These are phyloP conservation scores for Cladosporium cucumerinum DNA, from an alignment of 2,329 filamentous ascomycete species.

Conservation along the genomic window DNA sequence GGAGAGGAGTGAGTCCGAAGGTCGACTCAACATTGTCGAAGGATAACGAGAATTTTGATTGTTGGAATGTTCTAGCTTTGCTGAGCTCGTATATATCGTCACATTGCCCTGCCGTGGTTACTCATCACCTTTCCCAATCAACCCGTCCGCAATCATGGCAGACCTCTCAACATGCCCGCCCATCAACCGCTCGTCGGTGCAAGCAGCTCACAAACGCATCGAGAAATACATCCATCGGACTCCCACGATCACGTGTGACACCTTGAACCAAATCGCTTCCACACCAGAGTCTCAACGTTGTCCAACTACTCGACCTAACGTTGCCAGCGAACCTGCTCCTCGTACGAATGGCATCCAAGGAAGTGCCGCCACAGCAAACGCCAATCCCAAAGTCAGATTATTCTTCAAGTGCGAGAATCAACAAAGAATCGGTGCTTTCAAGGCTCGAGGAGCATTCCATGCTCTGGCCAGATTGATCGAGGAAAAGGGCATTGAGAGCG, in stretches of 20 bases:
- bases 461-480: constrained; percentile 67
- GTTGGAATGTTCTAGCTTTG: constrained; percentile 4
- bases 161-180: constrained; percentile 51
- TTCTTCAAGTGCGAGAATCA: constrained; percentile 95
- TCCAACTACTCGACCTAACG: constrained; percentile 9
- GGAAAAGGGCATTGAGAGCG: constrained; percentile 55
- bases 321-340: constrained; percentile 14
- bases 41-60: not conserved
- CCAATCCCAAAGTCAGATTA: constrained; percentile 64
- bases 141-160: constrained; percentile 38
- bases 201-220: constrained; percentile 70
- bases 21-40: not conserved
- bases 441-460: constrained; percentile 85
- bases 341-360: not conserved
- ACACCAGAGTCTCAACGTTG: constrained; percentile 53
- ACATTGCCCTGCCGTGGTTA: too few species aligned
- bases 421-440: constrained; percentile 86
- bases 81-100: not conserved
- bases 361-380: constrained; percentile 35
- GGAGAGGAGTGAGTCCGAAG: constrained; percentile 7
- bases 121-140: not conserved
- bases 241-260: constrained; percentile 75
- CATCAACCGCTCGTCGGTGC: constrained; percentile 69
- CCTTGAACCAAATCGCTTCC: constrained; percentile 71
- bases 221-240: constrained; percentile 75